Percentiles rank a stretch among this genome's conserved stretches.
Evolutionary conservation across 176 grass and related monocot genomes (phyloP).

Genomic region (Juncus effusus): DNA sequence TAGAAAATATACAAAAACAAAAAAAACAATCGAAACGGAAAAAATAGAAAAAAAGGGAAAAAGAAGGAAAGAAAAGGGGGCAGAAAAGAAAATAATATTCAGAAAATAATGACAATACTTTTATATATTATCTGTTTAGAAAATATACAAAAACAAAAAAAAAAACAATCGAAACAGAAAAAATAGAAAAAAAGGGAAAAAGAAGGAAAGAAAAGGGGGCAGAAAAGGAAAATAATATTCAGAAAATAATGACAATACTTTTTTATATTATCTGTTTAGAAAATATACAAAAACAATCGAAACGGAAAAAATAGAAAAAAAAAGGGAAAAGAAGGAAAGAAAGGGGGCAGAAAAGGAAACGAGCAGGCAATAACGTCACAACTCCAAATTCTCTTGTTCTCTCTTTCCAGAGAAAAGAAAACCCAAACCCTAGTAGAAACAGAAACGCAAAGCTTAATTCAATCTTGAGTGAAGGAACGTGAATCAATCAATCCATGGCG

Average conservation of each 20-base stretch:
- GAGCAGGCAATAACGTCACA: slow-evolving; percentile 6
- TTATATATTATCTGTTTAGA: not conserved
- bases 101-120: not conserved
- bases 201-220: not conserved
- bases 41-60: not conserved
- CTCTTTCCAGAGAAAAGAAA: not conserved
- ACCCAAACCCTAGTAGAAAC: slow-evolving; percentile 4
- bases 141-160: not conserved
- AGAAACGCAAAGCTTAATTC: not conserved
- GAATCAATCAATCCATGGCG: slow-evolving; percentile 42
- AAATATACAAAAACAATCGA: not conserved
- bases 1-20: not conserved
- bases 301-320: not conserved
- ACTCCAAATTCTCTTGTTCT: not conserved
- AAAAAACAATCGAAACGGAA: not conserved
- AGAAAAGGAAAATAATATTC: not conserved
- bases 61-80: slow-evolving; percentile 4
- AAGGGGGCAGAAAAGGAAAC: not conserved
- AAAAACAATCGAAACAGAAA: not conserved
- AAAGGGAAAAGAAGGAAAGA: not conserved
- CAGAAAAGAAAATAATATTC: not conserved
- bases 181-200: not conserved
- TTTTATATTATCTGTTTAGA: not conserved
- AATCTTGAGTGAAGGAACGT: not conserved
- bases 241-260: not conserved